Base-by-base conservation (phyloP, 75 land plant genomes). In the Pinus albicaulis region DNA sequence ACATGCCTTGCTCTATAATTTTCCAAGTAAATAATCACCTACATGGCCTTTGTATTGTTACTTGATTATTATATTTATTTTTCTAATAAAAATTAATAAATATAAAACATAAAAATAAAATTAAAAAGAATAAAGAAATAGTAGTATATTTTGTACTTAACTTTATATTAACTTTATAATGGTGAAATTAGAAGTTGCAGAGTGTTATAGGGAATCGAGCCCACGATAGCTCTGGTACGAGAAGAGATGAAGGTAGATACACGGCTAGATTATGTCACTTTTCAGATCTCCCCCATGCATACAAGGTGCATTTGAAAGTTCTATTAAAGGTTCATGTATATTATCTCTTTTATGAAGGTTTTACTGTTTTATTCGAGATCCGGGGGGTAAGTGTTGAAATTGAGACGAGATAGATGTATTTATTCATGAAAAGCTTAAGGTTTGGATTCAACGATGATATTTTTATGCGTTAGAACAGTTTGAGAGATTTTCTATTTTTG, bases 201-300 rank as follows among this genome's bases (percentile, higher is more conserved):
- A 36, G 68, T 31, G 71, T 38, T 68, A 6, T 8, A 44, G 48
- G 48, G 48, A 44, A 44, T 68, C 38, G 20, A 19, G 70, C 41
- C 44, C 44, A n/a, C n/a, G 20, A 2, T 14, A 17, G 25, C 59
- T 26, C 2, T 8, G n/a, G 13, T 82, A 38, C 19, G 53, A 73
- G 57, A 28, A 59, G 76, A 80, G 55, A 92, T 93, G 95, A 88
- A 86, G 70, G 80, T 86, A 26, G 95, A 93, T 23, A 72, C 86
- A 13, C 86, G 83, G 61, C 84, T 93, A 16, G 93, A 93, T 58
- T 91, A 89, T 78, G 93, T 89, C 12, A 79, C 81, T 1, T 91
- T 93, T 58, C 95, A 91, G 81, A 76, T 93, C 24, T 88, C 94
- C 19, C 94, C 92, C 2, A 87, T 58, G 74, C 88, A 82, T 3